Evolutionary conservation across 2,329 filamentous ascomycete genomes (phyloP), one percentile per base, ranked within the genome.

Genomic region (Paraphoma chrysanthemicola): DNA sequence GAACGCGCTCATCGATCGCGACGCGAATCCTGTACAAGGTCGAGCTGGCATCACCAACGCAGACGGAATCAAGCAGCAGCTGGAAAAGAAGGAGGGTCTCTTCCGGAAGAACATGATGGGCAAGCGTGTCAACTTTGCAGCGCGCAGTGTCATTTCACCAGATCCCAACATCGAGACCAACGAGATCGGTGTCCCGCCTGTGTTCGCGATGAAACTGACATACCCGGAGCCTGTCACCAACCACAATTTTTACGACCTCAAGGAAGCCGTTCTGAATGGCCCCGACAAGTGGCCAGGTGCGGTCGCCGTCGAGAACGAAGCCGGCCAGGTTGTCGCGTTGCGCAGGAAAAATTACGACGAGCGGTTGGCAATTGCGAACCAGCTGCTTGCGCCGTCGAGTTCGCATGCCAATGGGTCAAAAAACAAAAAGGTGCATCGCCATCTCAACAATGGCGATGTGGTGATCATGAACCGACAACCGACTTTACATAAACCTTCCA

Each of bases 41-140:
- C 83, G 87, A 16, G 91, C 92, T 29, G 91, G 88, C 12, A 89
- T 90, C 69, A 85, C 88, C 53, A 90, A 92, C 51, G 91, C 96
- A 59, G 93, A 97, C 62, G 95, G 96, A 67, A 96, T 99, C 80
- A 99, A 99, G 80, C 95, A 99, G 74, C 90, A 93, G 73, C 84
- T 99, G 29, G 95, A 99, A 79, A 99, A 99, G 83, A 99, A 99
- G 79, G 96, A 99, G 73, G 95, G 95, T 63, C 84, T 99, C 30
- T 99, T 99, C 83, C 86, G 95, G 69, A 98, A 97, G 82, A 97
- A 99, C 79, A 98, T 99, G 95, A 99, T 99, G 95, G 95, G 95
- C 59, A 99, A 99, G 83, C 93, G 95, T 82, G 95, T 99, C 80
- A 98, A 99, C 77, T 98, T 95, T 75, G 95, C 95, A 48, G 95